Base-by-base conservation (phyloP, 352 stramenopile genomes). In the Pythium pyrilobum region DNA sequence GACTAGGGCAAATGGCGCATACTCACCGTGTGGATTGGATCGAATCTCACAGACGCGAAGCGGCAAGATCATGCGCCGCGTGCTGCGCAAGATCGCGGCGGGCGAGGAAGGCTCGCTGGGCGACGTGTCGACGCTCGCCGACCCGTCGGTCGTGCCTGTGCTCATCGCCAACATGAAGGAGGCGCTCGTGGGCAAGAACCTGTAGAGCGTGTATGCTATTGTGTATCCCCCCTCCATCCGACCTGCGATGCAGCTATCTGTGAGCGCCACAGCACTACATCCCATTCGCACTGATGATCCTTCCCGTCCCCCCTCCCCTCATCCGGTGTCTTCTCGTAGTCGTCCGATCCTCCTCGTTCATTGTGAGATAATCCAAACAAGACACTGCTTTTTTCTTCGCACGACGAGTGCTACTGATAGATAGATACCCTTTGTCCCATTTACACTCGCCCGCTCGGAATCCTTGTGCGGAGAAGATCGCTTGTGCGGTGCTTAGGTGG, bases 41-140 rank as follows among this genome's bases (percentile, higher is more conserved):
- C 20, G 10, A 33, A 24, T 29, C 39, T 23, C 34, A 47, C 45
- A 71, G 89, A 99, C 96, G 1, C 85, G 96, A 42, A 97, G 82
- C 64, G 96, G 96, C 56, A 97, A 99, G 81, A 99, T 99, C 65
- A 99, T 99, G 96, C 89, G 97, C 37, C 88, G 97, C 39, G 96
- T 99, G 63, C 81, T 99, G 36, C 91, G 97, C 46, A 99, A 99
- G 78, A 98, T 99, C 59, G 92, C 96, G 10, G 81, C 90, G 34
- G 91, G 92, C 37, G 95, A 99, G 65, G 78, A 95, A 41, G 93
- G 97, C 55, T 89, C 78, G 40, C 72, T 99, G 16, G 97, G 97
- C 24, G 97, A 99, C 69, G 95, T 92, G n/a, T 97, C 86, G 55
- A 99, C 97, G 28, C 76, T 99, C 32, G 92, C 94, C 1, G 96